phyloP scores from a whole-genome alignment of 768 basidiomycete genomes.

The Tricholoma saponaceum region DNA sequence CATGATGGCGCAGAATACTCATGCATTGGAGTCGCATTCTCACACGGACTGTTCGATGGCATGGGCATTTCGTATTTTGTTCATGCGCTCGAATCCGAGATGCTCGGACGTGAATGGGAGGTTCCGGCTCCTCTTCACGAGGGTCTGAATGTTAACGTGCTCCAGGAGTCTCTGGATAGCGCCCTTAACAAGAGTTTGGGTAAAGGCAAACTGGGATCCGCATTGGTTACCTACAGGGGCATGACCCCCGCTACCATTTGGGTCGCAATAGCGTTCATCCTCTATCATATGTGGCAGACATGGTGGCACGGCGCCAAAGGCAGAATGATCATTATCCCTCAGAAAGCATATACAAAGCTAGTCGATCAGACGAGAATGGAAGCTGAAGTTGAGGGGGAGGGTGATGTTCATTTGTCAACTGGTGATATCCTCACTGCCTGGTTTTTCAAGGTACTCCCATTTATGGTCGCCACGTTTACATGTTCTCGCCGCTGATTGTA shows the following conservation, averaged over 20 bases:
- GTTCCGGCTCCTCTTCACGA: slow-evolving; percentile 28
- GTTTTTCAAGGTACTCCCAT: slow-evolving; percentile 30
- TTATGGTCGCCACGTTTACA: background rate
- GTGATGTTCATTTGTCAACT: slow-evolving; percentile 22
- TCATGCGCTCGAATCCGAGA: slow-evolving; percentile 35
- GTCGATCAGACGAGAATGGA: slow-evolving; percentile 26
- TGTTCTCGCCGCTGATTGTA: background rate
- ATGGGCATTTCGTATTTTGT: slow-evolving; percentile 33
- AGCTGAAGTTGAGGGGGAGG: slow-evolving; percentile 14
- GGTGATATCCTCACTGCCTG: slow-evolving; percentile 40
- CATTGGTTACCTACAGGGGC: slow-evolving; percentile 9
- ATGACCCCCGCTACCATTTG: slow-evolving; percentile 25
- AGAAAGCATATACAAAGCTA: slow-evolving; percentile 21
- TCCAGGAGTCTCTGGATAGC: slow-evolving; percentile 25
- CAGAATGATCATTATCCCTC: slow-evolving; percentile 30
- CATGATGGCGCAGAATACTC: slow-evolving; percentile 25
- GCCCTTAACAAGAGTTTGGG: slow-evolving; percentile 2
- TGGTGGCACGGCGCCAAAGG: slow-evolving; percentile 34
- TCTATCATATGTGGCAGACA: slow-evolving; percentile 31
- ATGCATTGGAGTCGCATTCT: slow-evolving; percentile 37
- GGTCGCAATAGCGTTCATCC: slow-evolving; percentile 26
- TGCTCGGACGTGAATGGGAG: slow-evolving; percentile 33
- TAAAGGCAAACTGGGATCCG: background rate
- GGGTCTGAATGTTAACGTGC: slow-evolving; percentile 29
- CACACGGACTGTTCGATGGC: slow-evolving; percentile 40